phyloP scores from a whole-genome alignment of 805 yeast species.

The Myxozyma mucilagina region DNA sequence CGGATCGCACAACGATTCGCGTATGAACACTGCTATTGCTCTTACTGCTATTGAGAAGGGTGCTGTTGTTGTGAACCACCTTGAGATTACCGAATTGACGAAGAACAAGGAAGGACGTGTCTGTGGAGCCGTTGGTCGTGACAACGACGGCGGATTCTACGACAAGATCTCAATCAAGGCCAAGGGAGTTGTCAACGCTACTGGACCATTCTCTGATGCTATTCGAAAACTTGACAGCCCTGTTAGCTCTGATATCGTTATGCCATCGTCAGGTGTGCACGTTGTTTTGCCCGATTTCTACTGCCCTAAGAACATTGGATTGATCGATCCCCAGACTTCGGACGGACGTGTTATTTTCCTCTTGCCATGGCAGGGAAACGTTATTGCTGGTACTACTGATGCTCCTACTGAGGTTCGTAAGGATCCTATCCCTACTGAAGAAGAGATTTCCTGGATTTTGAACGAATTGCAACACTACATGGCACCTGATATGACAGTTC shows the following conservation, averaged over 20 bases:
- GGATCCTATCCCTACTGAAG: slow-evolving; percentile 79
- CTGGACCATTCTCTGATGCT: slow-evolving; percentile 89
- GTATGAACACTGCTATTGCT: slow-evolving; percentile 86
- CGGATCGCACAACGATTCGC: slow-evolving; percentile 89
- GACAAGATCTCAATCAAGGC: slow-evolving; percentile 23
- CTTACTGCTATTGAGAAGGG: slow-evolving; percentile 82
- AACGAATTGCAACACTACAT: slow-evolving; percentile 86
- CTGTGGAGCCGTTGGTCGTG: slow-evolving; percentile 73
- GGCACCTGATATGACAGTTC: slow-evolving; percentile 70
- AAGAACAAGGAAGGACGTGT: slow-evolving; percentile 64
- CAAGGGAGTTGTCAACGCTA: slow-evolving; percentile 76
- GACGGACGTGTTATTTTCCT: slow-evolving; percentile 97
- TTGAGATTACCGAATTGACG: slow-evolving; percentile 72
- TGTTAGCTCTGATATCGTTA: slow-evolving; percentile 68
- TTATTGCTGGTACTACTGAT: slow-evolving; percentile 95
- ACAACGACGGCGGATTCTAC: slow-evolving; percentile 43
- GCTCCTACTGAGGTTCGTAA: slow-evolving; percentile 55
- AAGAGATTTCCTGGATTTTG: slow-evolving; percentile 83
- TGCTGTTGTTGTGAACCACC: slow-evolving; percentile 85
- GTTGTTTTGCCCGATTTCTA: slow-evolving; percentile 88
- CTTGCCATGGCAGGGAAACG: slow-evolving; percentile 97
- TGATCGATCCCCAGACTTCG: slow-evolving; percentile 85
- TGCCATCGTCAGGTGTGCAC: slow-evolving; percentile 94
- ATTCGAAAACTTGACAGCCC: slow-evolving; percentile 81
- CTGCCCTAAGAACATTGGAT: slow-evolving; percentile 83